These are phyloP conservation scores for Cystobasidium tubakii DNA, from an alignment of 768 basidiomycete species.

Conservation along the genomic window DNA sequence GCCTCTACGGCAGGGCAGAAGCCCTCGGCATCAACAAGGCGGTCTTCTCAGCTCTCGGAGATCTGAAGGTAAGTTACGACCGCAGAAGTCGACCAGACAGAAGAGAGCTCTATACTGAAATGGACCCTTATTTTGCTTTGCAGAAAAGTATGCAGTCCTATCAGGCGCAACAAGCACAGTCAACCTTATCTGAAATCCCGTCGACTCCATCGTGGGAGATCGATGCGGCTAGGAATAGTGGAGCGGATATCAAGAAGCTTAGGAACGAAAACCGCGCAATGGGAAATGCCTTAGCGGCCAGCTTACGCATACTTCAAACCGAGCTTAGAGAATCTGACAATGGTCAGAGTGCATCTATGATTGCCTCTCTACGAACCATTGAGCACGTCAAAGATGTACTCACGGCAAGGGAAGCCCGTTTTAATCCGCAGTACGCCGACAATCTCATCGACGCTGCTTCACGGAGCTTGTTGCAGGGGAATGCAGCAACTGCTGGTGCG, in stretches of 20 bases:
- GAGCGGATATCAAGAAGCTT: conserved; percentile 17
- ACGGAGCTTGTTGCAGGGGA: not conserved
- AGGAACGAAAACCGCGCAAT: conserved; percentile 20
- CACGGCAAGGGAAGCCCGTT: not conserved
- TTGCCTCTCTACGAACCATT: conserved; percentile 10
- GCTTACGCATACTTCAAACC: not conserved
- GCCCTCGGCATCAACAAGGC: conserved; percentile 46
- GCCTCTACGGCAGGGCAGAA: conserved; percentile 42
- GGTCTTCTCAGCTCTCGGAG: conserved; percentile 39
- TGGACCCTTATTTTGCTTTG: not conserved
- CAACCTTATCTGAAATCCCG: conserved; percentile 41
- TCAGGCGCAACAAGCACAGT: conserved; percentile 32
- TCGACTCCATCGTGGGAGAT: conserved; percentile 36
- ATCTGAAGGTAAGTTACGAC: conserved; percentile 38
- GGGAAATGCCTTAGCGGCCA: conserved; percentile 22
- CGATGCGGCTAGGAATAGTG: conserved; percentile 11
- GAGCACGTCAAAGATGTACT: conserved; percentile 24
- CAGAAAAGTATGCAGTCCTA: conserved; percentile 35
- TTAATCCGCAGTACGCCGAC: not conserved
- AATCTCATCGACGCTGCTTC: not conserved
- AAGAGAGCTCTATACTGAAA: no score
- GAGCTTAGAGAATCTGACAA: not conserved
- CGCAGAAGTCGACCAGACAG: no score
- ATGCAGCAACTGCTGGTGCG: not conserved
- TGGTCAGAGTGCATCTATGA: not conserved